Conservation (phyloP, 2,329 filamentous ascomycete genomes). For the Talaromyces atroroseus region DNA sequence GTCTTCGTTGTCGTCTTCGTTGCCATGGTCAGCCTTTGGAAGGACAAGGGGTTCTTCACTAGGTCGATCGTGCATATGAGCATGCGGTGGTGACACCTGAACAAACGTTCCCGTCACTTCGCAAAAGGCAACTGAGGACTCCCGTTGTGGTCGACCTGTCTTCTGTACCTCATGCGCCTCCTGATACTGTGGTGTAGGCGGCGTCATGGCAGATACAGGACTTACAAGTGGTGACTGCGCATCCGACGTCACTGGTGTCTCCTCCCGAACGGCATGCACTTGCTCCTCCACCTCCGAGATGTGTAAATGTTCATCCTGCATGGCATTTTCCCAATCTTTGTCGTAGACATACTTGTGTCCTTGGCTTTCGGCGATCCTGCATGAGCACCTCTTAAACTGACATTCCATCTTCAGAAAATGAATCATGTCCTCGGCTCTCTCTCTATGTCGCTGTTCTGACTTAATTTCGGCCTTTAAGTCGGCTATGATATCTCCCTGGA, state of each 20-base stretch:
- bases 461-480: constrained; percentile 46
- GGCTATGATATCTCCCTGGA: constrained; percentile 41
- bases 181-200: constrained; percentile 12
- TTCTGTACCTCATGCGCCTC: constrained; percentile 2
- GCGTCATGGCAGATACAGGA: constrained; percentile 13
- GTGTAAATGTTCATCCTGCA: constrained; percentile 5
- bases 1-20: not conserved
- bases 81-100: constrained; percentile 30
- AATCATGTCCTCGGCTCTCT: constrained; percentile 53
- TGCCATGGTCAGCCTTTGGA: constrained; percentile 7
- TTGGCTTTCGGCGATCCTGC: constrained; percentile 40
- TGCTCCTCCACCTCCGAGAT: constrained; percentile 1
- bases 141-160: constrained; percentile 21
- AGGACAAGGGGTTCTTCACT: constrained; percentile 17
- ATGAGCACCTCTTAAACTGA: constrained; percentile 45
- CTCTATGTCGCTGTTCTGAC: constrained; percentile 46
- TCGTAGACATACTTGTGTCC: constrained; percentile 39
- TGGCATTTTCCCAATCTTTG: constrained; percentile 23
- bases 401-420: constrained; percentile 47
- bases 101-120: constrained; percentile 41
- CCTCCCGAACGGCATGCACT: constrained; percentile 3
- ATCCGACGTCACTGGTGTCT: constrained; percentile 3
- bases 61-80: constrained; percentile 23
- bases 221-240: constrained; percentile 13
- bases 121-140: constrained; percentile 38